Base-by-base conservation (phyloP, 1,284 basidiomycete species). In the Tilletia setariae region DNA sequence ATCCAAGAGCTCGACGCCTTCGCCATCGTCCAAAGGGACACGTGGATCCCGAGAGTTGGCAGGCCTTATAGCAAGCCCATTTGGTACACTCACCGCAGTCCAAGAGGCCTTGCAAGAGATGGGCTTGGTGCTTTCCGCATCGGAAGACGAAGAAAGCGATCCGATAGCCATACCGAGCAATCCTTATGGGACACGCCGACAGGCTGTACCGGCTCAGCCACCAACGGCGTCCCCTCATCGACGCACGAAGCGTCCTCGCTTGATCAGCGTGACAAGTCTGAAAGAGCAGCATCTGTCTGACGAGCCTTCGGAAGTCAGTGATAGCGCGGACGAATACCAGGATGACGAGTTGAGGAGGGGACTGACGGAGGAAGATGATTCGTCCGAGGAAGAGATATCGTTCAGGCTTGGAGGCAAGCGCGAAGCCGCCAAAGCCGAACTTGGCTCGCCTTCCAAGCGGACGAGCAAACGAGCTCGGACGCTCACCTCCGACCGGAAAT, bases 281-380 rank as follows among this genome's bases (percentile, higher is more conserved):
- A 11, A 61, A 30, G 56, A 61, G 56, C 28, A 19, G 15, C 56
- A 21, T 13, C 56, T 61, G 56, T 30, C 56, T 35, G 56, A 30
- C 25, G 56, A 61, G 28, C 28, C 35, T 8, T 61, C 56, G 28
- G 56, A 61, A 15, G 56, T 35, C 13, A 61, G 56, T 21, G 56
- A 61, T 30, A 61, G 56, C 15, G 56, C 56, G 11, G 56, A 61
- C 35, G 56, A 61, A 35, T 61, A 30, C 9, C 56, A 16, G 3
- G 56, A 61, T 19, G 56, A 61, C 46, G 35, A 40, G 11, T 4
- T 16, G 19, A 19, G n/a, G n/a, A 16, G 16, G 28, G 28, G 56
- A 61, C 3, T 23, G 46, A 23, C 16, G 16, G 46, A 23, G 6
- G 46, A 49, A 7, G 46, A 49, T 49, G 46, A 23, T 4, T 49